Base-by-base conservation (phyloP, 1,139 yeast genomes). In the Blastobotrys buckinghamii region DNA sequence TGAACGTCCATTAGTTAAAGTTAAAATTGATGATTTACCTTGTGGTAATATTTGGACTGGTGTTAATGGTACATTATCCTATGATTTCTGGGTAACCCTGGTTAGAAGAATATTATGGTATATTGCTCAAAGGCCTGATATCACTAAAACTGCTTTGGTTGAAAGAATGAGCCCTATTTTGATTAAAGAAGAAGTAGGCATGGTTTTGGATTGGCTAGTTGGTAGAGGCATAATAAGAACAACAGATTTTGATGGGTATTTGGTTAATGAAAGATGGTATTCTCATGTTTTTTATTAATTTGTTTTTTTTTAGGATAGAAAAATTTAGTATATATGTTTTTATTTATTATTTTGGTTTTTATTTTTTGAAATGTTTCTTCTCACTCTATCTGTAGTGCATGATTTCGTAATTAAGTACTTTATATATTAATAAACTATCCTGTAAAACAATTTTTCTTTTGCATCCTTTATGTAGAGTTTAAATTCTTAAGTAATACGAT, bases 41-140 rank as follows among this genome's bases (percentile, higher is more conserved):
- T 82, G 88, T 50, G 76, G 84, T 1, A 77, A 77, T 45, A 66
- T 85, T 10, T 88, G 96, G 96, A 71, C 85, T 9, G 85, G 82
- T 56, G 65, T 82, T 32, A 65, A 72, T 39, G 94, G 95, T 1
- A 66, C 72, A 27, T 72, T 86, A 24, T 80, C 84, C 55, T 67
- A 65, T 24, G 63, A 64, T 0, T 64, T 85, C n/a, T 88, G 95
- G 90, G 65, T 67, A 12, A 75, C 73, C 48, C 62, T 82, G 0
- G 64, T 83, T 0, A 66, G 74, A 27, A 71, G 78, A n/a, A 62
- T 85, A n/a, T 71, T 81, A 13, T 76, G 79, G 59, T 71, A 79
- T 45, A 54, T 65, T n/a, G 60, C 60, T 3, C 47, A 59, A 24
- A 57, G 62, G 13, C 96, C 96, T 0, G 95, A 95, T 2, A 71